phyloP scores from a whole-genome alignment of 2,329 filamentous ascomycete species.

The Colletotrichum orbiculare region DNA sequence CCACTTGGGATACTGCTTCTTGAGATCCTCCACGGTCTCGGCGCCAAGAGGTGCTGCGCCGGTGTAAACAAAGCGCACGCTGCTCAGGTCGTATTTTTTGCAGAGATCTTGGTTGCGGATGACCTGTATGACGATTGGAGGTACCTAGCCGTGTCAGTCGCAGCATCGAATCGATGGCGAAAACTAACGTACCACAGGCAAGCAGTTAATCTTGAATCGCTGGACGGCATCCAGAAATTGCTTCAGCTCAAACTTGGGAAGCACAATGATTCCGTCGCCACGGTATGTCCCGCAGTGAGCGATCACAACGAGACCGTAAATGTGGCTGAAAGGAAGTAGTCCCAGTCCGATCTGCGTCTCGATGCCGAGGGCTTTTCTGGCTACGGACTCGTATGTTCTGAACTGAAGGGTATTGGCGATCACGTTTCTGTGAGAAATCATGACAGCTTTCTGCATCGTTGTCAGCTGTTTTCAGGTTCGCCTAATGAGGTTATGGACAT shows the following conservation, averaged over 20 bases:
- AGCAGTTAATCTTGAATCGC: slow-evolving; percentile 72
- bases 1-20: slow-evolving; percentile 72
- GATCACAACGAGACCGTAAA: slow-evolving; percentile 81
- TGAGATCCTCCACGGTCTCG: slow-evolving; percentile 73
- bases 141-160: slow-evolving; percentile 60
- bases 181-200: slow-evolving; percentile 69
- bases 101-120: slow-evolving; percentile 69
- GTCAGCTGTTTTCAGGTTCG: neutral
- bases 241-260: slow-evolving; percentile 81
- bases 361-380: slow-evolving; percentile 50
- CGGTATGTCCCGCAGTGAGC: slow-evolving; percentile 73
- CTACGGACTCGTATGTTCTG: slow-evolving; percentile 52
- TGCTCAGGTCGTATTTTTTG: slow-evolving; percentile 75
- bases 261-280: slow-evolving; percentile 78
- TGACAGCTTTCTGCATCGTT: slow-evolving; percentile 76
- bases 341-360: slow-evolving; percentile 66
- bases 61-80: slow-evolving; percentile 73
- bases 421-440: slow-evolving; percentile 83
- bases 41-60: slow-evolving; percentile 80
- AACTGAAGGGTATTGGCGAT: slow-evolving; percentile 81
- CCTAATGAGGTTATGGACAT: slow-evolving; percentile 41
- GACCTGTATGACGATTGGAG: slow-evolving; percentile 82
- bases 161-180: neutral
- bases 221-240: slow-evolving; percentile 73
- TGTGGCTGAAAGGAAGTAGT: slow-evolving; percentile 84